Percentiles rank a stretch among this genome's conserved stretches.
phyloP scores from a whole-genome alignment of 179 eudicot species.

The Monotropa hypopitys region DNA sequence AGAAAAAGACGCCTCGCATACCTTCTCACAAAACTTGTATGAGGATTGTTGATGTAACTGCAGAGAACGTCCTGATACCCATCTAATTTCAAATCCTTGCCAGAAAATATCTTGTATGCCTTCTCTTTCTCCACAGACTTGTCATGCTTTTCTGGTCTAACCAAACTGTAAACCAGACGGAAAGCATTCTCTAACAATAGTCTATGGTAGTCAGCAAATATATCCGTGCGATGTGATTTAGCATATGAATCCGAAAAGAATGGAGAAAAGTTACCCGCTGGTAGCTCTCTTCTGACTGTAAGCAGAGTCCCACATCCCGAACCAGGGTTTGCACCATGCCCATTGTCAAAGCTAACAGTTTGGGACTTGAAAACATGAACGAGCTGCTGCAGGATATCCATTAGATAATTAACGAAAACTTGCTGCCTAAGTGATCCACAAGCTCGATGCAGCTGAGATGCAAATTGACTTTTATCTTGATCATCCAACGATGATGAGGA shows the following conservation, averaged over 20 bases:
- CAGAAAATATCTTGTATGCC: slow-evolving; percentile 49
- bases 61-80: slow-evolving; percentile 99
- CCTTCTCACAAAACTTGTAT: slow-evolving; percentile 80
- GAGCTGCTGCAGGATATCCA: slow-evolving; percentile 96
- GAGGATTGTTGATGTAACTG: slow-evolving; percentile 89
- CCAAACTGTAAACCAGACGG: slow-evolving; percentile 81
- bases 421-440: slow-evolving; percentile 88
- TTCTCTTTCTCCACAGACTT: slow-evolving; percentile 81
- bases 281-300: slow-evolving; percentile 85
- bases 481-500: slow-evolving; percentile 39
- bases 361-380: slow-evolving; percentile 83
- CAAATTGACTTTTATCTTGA: slow-evolving; percentile 69
- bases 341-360: slow-evolving; percentile 39
- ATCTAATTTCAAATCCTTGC: slow-evolving; percentile 87
- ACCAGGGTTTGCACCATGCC: slow-evolving; percentile 52
- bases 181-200: slow-evolving; percentile 85
- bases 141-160: slow-evolving; percentile 98
- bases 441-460: slow-evolving; percentile 71
- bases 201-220: slow-evolving; percentile 92
- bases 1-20: slow-evolving; percentile 94
- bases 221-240: slow-evolving; percentile 72
- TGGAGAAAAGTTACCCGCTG: slow-evolving; percentile 95
- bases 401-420: slow-evolving; percentile 72
- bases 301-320: slow-evolving; percentile 92
- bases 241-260: slow-evolving; percentile 98